These are phyloP conservation scores for Aeschynomene evenia DNA, from an alignment of 306 rosid genomes.

Conservation along the genomic window DNA sequence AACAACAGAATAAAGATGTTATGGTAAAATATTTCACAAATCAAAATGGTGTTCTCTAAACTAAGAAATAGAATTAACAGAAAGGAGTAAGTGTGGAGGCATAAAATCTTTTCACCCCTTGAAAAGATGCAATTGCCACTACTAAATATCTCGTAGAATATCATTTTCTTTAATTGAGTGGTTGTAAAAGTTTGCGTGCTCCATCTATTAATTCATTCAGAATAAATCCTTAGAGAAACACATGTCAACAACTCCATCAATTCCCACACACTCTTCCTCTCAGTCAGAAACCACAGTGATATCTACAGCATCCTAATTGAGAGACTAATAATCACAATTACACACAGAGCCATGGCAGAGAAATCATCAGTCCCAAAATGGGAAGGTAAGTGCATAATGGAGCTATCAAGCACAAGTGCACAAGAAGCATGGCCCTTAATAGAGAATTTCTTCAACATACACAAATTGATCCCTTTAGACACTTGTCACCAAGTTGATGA, in stretches of 20 bases:
- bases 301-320: neutral
- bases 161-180: neutral
- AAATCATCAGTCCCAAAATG: conserved; percentile 32
- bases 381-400: conserved; percentile 43
- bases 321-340: too few species aligned
- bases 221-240: neutral
- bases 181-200: neutral
- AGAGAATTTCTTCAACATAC: conserved; percentile 58
- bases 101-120: neutral
- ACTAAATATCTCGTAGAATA: neutral
- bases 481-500: conserved; percentile 49
- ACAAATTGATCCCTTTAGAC: conserved; percentile 42
- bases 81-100: too few species aligned
- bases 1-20: too few species aligned
- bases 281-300: neutral
- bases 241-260: neutral
- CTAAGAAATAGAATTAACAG: too few species aligned
- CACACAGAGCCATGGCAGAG: conserved; percentile 18
- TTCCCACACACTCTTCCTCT: neutral
- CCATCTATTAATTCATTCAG: neutral
- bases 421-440: conserved; percentile 42
- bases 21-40: too few species aligned
- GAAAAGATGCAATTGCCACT: neutral
- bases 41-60: too few species aligned
- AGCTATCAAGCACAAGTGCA: neutral